phyloP scores from a whole-genome alignment of 768 basidiomycete genomes.

The Leccinum arenicola region DNA sequence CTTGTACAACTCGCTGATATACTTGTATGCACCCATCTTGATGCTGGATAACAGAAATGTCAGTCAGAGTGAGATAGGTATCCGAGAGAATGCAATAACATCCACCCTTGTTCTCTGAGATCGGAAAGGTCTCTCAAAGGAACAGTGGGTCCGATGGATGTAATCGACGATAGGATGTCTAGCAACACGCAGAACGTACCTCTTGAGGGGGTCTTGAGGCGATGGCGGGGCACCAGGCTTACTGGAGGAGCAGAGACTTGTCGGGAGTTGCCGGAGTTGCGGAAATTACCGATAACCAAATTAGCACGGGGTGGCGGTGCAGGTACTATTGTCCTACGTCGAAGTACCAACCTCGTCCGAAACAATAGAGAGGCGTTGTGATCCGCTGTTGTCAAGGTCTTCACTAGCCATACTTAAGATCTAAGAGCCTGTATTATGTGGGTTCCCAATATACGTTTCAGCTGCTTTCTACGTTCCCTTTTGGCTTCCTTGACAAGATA shows the following conservation, averaged over 20 bases:
- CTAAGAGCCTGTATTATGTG: constrained; percentile 8
- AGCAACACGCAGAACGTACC: constrained; percentile 23
- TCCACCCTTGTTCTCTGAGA: constrained; percentile 23
- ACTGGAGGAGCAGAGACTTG: not conserved
- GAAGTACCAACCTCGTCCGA: not conserved
- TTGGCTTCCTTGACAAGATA: not conserved
- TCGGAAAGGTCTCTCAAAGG: not conserved
- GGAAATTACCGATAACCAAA: constrained; percentile 27
- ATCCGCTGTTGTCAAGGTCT: constrained; percentile 21
- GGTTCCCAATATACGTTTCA: not conserved
- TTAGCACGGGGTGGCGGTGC: constrained; percentile 1
- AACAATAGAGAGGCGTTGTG: constrained; percentile 22
- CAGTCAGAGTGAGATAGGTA: constrained; percentile 15
- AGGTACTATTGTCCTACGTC: not conserved
- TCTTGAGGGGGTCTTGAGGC: constrained; percentile 25
- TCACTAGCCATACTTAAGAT: constrained; percentile 11
- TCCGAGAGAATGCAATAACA: constrained; percentile 16
- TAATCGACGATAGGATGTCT: not conserved
- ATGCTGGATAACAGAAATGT: constrained; percentile 30
- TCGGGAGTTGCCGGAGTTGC: constrained; percentile 21
- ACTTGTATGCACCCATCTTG: constrained; percentile 94
- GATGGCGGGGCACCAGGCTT: constrained; percentile 8
- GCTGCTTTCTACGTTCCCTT: not conserved
- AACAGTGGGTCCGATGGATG: constrained; percentile 2
- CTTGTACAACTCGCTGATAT: constrained; percentile 96